Evolutionary conservation across 169 alveolate species (phyloP).

Genomic region (Plasmodium billcollinsi): DNA sequence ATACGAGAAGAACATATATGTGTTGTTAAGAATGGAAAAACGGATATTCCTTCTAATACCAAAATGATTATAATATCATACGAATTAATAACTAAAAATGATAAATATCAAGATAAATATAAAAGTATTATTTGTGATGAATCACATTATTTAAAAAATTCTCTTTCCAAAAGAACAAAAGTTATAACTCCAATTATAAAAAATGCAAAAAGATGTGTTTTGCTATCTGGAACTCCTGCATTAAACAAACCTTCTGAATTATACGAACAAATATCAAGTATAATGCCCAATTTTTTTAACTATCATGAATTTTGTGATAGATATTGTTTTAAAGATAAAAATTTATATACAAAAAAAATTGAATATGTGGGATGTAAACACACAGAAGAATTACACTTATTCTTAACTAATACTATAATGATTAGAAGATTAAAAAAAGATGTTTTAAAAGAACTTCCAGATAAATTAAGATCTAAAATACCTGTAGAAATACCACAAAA

Average conservation of each 20-base stretch:
- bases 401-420: slow-evolving; percentile 91
- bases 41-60: slow-evolving; percentile 18
- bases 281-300: slow-evolving; percentile 85
- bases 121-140: slow-evolving; percentile 95
- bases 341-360: slow-evolving; percentile 83
- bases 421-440: slow-evolving; percentile 95
- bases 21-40: slow-evolving; percentile 82
- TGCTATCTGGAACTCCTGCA: slow-evolving; percentile 97
- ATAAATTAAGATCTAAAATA: slow-evolving; percentile 93
- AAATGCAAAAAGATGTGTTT: slow-evolving; percentile 90
- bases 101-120: slow-evolving; percentile 76
- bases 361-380: slow-evolving; percentile 90
- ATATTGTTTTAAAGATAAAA: slow-evolving; percentile 83
- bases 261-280: slow-evolving; percentile 90
- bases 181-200: slow-evolving; percentile 92
- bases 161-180: slow-evolving; percentile 93
- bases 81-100: slow-evolving; percentile 85
- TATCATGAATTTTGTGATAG: slow-evolving; percentile 84
- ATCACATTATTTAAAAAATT: slow-evolving; percentile 96
- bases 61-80: slow-evolving; percentile 86
- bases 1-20: slow-evolving; percentile 80
- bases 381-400: slow-evolving; percentile 88
- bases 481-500: slow-evolving; percentile 88
- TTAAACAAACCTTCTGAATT: slow-evolving; percentile 95
- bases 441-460: slow-evolving; percentile 95